Percentiles rank a stretch among this genome's conserved stretches.
These are phyloP conservation scores for Yamagishiella unicocca DNA, from an alignment of 139 green algal species.

Conservation along the genomic window DNA sequence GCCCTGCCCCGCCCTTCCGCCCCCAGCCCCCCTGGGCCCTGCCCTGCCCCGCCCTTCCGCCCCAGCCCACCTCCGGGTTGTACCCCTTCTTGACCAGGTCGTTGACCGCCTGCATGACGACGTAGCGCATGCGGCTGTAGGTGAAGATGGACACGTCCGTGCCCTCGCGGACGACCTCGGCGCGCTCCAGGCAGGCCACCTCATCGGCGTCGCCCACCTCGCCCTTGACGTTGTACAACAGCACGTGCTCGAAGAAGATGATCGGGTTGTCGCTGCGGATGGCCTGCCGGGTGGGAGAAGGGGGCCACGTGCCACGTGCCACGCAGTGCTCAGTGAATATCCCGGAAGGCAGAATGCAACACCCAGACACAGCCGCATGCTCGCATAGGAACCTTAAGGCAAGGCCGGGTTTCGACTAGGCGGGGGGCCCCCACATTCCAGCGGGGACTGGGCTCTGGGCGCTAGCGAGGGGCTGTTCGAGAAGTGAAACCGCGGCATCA, in stretches of 20 bases:
- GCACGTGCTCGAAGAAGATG: conserved; percentile 98
- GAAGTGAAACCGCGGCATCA: too few species aligned
- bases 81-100: conserved; percentile 87
- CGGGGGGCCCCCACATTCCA: too few species aligned
- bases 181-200: conserved; percentile 55
- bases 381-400: too few species aligned
- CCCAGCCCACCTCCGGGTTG: conserved; percentile 84
- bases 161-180: conserved; percentile 84
- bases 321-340: too few species aligned
- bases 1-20: too few species aligned
- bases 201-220: conserved; percentile 33
- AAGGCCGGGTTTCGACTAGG: too few species aligned
- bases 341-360: too few species aligned
- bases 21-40: too few species aligned
- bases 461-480: too few species aligned
- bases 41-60: background rate
- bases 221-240: conserved; percentile 97
- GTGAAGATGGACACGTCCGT: conserved; percentile 95
- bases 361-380: too few species aligned
- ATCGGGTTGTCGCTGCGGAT: conserved; percentile 87
- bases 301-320: too few species aligned
- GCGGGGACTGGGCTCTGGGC: too few species aligned
- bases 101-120: conserved; percentile 82
- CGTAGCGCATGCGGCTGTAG: conserved; percentile 96
- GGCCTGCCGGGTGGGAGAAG: conserved; percentile 69